These are phyloP conservation scores for Aspergillus fumigatiaffinis DNA, from an alignment of 2,329 filamentous ascomycete genomes.

Conservation along the genomic window DNA sequence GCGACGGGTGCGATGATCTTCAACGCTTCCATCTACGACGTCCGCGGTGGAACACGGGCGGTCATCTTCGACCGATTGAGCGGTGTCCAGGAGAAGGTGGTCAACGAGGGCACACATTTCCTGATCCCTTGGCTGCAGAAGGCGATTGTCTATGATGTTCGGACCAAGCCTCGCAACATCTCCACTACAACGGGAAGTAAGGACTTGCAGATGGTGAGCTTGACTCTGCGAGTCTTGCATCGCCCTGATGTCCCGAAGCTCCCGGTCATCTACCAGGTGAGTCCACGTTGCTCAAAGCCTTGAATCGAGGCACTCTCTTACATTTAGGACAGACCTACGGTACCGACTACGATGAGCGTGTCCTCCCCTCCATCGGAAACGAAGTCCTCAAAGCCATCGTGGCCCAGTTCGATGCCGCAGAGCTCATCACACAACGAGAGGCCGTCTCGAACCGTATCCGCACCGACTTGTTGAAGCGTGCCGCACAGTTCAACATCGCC, in stretches of 20 bases:
- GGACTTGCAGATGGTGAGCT: constrained; percentile 99
- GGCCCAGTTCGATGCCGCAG: constrained; percentile 95
- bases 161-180: constrained; percentile 96
- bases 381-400: constrained; percentile 99
- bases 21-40: constrained; percentile 89
- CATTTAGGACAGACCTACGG: constrained; percentile 72
- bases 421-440: constrained; percentile 98
- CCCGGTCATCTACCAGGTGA: constrained; percentile 97
- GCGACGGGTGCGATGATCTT: constrained; percentile 64
- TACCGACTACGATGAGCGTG: constrained; percentile 96
- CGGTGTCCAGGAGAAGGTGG: constrained; percentile 87
- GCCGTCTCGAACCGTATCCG: constrained; percentile 94
- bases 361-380: constrained; percentile 97
- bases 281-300: constrained; percentile 17
- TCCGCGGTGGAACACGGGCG: constrained; percentile 87
- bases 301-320: background rate
- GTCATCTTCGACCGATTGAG: constrained; percentile 95
- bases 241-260: constrained; percentile 87
- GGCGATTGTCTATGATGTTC: constrained; percentile 92
- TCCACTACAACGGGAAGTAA: constrained; percentile 96
- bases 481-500: constrained; percentile 96
- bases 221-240: constrained; percentile 93
- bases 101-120: constrained; percentile 97
- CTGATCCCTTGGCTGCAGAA: constrained; percentile 92
- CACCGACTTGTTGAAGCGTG: constrained; percentile 84